Base-by-base conservation (phyloP, 306 rosid genomes). In the Leucaena leucocephala region DNA sequence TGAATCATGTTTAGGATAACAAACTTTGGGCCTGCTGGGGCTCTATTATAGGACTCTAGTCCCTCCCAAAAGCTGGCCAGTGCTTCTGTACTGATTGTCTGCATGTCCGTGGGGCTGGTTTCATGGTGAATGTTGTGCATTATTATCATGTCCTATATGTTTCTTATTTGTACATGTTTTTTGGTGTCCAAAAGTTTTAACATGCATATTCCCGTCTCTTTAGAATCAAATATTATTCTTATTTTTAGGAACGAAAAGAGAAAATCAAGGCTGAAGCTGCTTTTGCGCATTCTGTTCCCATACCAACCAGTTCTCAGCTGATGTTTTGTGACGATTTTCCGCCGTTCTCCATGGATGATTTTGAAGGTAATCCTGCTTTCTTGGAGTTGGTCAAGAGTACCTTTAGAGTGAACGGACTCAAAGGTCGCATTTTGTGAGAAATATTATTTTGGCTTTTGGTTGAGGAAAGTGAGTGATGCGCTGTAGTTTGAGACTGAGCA, bases 261-360 rank as follows among this genome's bases (percentile, higher is more conserved):
- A 93, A 95, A 80, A 78, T 83, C 73, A 91, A 88, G 88, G 97
- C 96, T 50, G 98, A 92, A 80, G 93, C 92, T 91, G 77, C 90
- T 57, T 64, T 84, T 71, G 54, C 84, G 27, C 88, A 85, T 82
- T 71, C 91, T 71, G 67, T 80, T 78, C 83, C 89, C 17, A 72
- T 82, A 74, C 75, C 84, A 50, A 76, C 84, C 21, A 77, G 59
- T 80, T 84, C 57, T 80, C 88, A 80, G 77, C 76, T 61, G 61
- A 50, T 81, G 64, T 64, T 72, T 62, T 85, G 22, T 36, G 84
- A 82, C 57, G 85, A 83, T 71, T 64, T 87, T 74, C 98, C 98
- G 6, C 72, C 80, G 1, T 93, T 92, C 88, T 92, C 98, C 82
- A 80, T 95, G 89, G 96, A 91, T 86, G 98, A 95, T 86, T 95